These are phyloP conservation scores for Candida taoyuanica DNA, from an alignment of 805 yeast species.

Conservation along the genomic window DNA sequence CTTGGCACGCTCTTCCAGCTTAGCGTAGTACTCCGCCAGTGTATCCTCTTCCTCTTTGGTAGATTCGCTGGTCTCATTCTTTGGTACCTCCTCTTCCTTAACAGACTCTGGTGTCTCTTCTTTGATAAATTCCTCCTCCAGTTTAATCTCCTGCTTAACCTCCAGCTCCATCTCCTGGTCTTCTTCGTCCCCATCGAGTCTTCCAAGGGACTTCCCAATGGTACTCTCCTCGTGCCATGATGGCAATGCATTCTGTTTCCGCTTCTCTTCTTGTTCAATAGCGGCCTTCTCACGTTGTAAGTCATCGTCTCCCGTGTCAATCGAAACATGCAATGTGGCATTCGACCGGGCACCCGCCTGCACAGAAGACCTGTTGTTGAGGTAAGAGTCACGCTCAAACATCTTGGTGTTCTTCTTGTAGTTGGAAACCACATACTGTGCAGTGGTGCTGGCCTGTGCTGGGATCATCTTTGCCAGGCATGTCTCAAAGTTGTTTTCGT, in stretches of 20 bases:
- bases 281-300: slow-evolving; percentile 60
- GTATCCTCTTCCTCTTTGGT: slow-evolving; percentile 25
- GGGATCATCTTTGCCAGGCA: slow-evolving; percentile 82
- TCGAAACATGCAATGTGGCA: slow-evolving; percentile 85
- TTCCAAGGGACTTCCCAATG: slow-evolving; percentile 67
- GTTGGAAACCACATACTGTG: slow-evolving; percentile 62
- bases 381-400: slow-evolving; percentile 36
- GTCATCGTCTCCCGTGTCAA: slow-evolving; percentile 79
- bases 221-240: slow-evolving; percentile 94
- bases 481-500: slow-evolving; percentile 86
- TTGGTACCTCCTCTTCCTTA: background rate
- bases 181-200: slow-evolving; percentile 50
- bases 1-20: slow-evolving; percentile 26
- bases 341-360: slow-evolving; percentile 61
- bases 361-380: slow-evolving; percentile 38
- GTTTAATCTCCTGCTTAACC: slow-evolving; percentile 8
- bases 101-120: background rate
- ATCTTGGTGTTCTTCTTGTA: slow-evolving; percentile 37
- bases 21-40: slow-evolving; percentile 25
- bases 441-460: slow-evolving; percentile 64
- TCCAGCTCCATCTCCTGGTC: slow-evolving; percentile 26
- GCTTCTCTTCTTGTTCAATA: slow-evolving; percentile 61
- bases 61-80: too few species aligned
- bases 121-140: background rate
- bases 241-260: slow-evolving; percentile 92